Conservation (phyloP, 1,284 basidiomycete genomes). For the Apiotrichum veenhuisii region DNA sequence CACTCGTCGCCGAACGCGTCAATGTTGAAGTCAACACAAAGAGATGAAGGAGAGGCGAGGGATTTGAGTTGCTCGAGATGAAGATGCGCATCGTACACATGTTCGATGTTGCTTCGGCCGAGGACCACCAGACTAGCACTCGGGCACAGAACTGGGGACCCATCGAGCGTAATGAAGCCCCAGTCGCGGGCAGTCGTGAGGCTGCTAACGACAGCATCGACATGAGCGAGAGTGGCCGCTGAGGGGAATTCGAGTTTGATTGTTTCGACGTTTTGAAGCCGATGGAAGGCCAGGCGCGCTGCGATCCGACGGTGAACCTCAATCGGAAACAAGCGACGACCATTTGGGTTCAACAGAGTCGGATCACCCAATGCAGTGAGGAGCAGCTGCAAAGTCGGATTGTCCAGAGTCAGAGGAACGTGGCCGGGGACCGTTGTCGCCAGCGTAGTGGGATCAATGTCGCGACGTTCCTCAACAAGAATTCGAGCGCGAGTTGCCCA, state of each 20-base stretch:
- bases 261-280: background rate
- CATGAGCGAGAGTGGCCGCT: background rate
- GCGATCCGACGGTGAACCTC: background rate
- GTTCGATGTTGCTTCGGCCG: too few species aligned
- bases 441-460: background rate
- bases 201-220: background rate
- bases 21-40: too few species aligned
- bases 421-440: background rate
- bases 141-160: too few species aligned
- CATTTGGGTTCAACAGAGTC: background rate
- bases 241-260: background rate
- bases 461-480: background rate
- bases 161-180: background rate
- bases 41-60: too few species aligned
- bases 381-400: background rate
- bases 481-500: background rate
- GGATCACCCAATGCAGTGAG: background rate
- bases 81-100: too few species aligned
- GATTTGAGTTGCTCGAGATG: too few species aligned
- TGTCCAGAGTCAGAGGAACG: background rate
- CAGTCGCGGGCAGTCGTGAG: background rate
- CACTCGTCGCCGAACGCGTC: too few species aligned
- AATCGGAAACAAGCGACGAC: background rate
- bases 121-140: too few species aligned
- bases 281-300: background rate